Evolutionary conservation across 2,329 filamentous ascomycete species (phyloP), one percentile per base, ranked within the genome.

Genomic region (Ophiocordyceps australis): DNA sequence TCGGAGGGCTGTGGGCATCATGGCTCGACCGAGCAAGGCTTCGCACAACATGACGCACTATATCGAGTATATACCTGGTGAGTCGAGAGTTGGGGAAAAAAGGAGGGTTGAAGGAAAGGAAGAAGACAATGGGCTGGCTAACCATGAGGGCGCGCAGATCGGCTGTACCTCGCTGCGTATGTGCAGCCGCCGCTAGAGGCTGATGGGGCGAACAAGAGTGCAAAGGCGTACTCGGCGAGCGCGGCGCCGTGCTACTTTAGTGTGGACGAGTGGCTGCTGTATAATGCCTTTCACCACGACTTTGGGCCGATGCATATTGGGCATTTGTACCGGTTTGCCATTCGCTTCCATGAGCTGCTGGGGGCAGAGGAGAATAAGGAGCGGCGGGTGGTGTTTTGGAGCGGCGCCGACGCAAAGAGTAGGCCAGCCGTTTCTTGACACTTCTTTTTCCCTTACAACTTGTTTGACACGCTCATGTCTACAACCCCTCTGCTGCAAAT

Each of bases 281-380:
- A 98, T 64, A 98, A 98, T 51, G 85, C 86, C 17, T 98, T 98
- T 54, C 85, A 95, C 55, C 85, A 91, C 43, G 89, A 98, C 55
- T 98, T 98, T 50, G 89, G 89, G 41, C 89, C 89, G 42, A 62
- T 98, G 31, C 89, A 98, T 58, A 92, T 98, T 38, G 89, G 89
- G 15, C 89, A 98, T 49, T 60, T 98, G 21, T 98, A 95, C 61
- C 72, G 89, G 34, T 98, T 95, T 50, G 86, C 89, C 5, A 79
- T 95, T 28, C 76, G 86, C 41, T 82, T 98, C 46, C 89, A 98
- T 46, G 86, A 95, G 41, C 82, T 95, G 24, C 65, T 98, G 19
- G 86, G 81, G 11, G 82, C 85, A 30, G 81, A 83, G 35, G 80
- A 82, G 41, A 94, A 92, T 52, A 79, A 85, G 55, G 74, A 83